Evolutionary conservation across 345 rosid species (phyloP).

Genomic region (Firmiana major): DNA sequence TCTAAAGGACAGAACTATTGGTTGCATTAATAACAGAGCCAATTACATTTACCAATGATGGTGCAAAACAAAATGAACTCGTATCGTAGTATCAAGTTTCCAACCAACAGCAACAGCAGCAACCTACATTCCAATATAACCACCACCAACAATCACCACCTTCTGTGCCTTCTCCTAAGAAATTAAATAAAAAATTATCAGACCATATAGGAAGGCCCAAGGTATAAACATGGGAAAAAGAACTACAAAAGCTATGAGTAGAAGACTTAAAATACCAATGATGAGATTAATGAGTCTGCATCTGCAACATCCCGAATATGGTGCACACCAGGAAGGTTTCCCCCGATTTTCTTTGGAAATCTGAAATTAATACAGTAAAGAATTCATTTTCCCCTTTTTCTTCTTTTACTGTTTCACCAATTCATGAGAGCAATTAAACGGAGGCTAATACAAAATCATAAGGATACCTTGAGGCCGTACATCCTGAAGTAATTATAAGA

Average conservation of each 20-base stretch:
- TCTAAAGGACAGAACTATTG: not conserved
- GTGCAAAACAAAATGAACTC: not conserved
- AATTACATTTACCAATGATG: not conserved
- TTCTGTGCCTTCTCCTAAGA: slow-evolving; percentile 74
- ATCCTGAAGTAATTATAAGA: slow-evolving; percentile 85
- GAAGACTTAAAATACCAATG: slow-evolving; percentile 53
- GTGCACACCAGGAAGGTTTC: slow-evolving; percentile 86
- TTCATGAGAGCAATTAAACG: not conserved
- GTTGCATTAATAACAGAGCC: not conserved
- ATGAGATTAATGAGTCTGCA: slow-evolving; percentile 76
- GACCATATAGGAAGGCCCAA: slow-evolving; percentile 7
- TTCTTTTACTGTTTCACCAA: not conserved
- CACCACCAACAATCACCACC: slow-evolving; percentile 88
- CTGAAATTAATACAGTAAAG: slow-evolving; percentile 32
- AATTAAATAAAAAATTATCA: not conserved
- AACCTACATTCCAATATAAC: slow-evolving; percentile 99
- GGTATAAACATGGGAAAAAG: not conserved
- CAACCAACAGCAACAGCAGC: slow-evolving; percentile 95
- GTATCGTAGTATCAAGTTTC: slow-evolving; percentile 88
- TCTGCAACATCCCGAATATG: slow-evolving; percentile 90
- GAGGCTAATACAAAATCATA: not conserved
- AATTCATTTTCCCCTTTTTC: slow-evolving; percentile 11
- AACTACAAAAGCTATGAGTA: not conserved
- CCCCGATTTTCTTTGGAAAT: slow-evolving; percentile 92
- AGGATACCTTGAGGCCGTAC: slow-evolving; percentile 79